Evolutionary conservation across 2,329 filamentous ascomycete genomes (phyloP), one percentile per base, ranked within the genome.

Genomic region (Lasiodiplodia gonubiensis): DNA sequence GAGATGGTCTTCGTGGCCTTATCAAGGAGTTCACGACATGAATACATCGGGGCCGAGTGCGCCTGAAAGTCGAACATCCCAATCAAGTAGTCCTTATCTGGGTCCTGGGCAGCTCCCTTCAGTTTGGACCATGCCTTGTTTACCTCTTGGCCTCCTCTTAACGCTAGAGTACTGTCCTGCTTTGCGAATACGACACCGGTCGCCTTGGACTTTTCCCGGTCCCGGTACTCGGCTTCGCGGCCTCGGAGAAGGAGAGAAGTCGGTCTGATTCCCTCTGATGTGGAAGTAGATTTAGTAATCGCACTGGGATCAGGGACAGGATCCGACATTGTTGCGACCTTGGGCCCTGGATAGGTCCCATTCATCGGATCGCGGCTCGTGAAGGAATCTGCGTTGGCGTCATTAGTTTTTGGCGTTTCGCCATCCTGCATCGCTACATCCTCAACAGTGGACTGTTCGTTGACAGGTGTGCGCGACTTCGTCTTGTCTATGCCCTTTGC

Each of bases 1-100:
- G 91, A 93, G 12, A 98, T 83, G 0, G 93, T 97, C 77, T 99
- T 99, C 74, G 94, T 91, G 4, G 94, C 92, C 53, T 92, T 90
- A 66, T 90, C 87, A 3, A 98, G 83, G 0, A 98, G 85, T 51
- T 83, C 82, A 68, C 84, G 80, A 54, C 85, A 85, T 52, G 85
- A 85, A 64, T 85, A 84, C 12, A 64, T 49, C 42, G 85, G 83
- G 4, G 84, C 83, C 69, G 86, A 84, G 67, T 88, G 86, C 39
- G 88, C 86, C 70, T 84, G 82, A 48, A 81, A 83, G 53, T 80
- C 77, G 74, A 90, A 90, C 21, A 90, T 79, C 7, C 87, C 87
- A 71, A 88, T 86, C 4, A 90, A 79, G 72, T 90, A 90, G 72
- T 90, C 88, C 66, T 76, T 79, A 64, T 80, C 77, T 2, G 81